These are phyloP conservation scores for Dunaliella primolecta DNA, from an alignment of 139 green algal species.

Conservation along the genomic window DNA sequence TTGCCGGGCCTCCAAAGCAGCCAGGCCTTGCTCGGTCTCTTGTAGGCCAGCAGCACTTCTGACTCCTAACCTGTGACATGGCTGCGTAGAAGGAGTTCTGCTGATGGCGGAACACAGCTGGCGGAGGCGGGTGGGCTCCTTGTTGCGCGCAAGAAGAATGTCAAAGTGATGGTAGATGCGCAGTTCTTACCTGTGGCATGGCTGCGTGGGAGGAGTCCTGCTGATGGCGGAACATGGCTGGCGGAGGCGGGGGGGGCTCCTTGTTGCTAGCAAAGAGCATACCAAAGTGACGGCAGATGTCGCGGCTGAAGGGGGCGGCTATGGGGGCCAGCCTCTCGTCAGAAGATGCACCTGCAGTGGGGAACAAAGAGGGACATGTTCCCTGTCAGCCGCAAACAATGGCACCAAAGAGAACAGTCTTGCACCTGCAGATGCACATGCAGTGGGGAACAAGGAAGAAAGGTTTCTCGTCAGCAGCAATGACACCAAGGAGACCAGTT, in stretches of 20 bases:
- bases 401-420: too few relatives aligned
- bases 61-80: slow-evolving; percentile 2
- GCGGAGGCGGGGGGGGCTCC: slow-evolving; percentile 40
- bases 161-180: too few relatives aligned
- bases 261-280: slow-evolving; percentile 79
- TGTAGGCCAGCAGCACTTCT: too few relatives aligned
- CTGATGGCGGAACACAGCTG: slow-evolving; percentile 22
- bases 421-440: slow-evolving; percentile 45
- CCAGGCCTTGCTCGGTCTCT: too few relatives aligned
- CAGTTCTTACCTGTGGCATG: slow-evolving; percentile 4
- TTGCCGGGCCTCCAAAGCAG: too few relatives aligned
- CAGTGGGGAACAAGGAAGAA: too few relatives aligned
- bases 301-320: slow-evolving; percentile 61
- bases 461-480: too few relatives aligned
- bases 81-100: neutral
- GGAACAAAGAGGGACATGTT: too few relatives aligned
- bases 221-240: slow-evolving; percentile 35
- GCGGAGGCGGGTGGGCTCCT: too few relatives aligned
- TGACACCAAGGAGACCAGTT: too few relatives aligned
- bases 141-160: too few relatives aligned
- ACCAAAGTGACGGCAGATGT: slow-evolving; percentile 84
- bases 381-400: too few relatives aligned
- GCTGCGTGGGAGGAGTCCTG: neutral
- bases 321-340: slow-evolving; percentile 55
- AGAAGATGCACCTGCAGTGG: slow-evolving; percentile 31